Conservation (phyloP, 345 rosid species). For the Populus simonii region DNA sequence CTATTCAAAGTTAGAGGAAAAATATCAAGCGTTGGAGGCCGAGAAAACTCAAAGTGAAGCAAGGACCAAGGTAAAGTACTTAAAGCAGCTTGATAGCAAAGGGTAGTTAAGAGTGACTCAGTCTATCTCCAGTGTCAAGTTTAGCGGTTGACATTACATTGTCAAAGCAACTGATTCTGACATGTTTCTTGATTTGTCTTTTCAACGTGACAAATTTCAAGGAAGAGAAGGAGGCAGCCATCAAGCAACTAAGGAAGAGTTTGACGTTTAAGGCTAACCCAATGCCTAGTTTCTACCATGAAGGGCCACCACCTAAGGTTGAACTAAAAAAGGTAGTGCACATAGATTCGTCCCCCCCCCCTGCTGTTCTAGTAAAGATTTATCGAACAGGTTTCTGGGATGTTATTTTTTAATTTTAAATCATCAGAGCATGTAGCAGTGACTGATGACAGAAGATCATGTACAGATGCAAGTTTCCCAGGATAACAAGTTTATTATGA, state of each 20-base stretch:
- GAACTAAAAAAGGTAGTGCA: conserved; percentile 39
- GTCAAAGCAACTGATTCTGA: conserved; percentile 6
- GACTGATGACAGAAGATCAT: background rate
- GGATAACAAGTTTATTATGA: background rate
- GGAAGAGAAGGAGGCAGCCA: conserved; percentile 38
- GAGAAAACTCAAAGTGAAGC: conserved; percentile 73
- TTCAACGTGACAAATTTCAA: conserved; percentile 10
- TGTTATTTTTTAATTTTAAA: background rate
- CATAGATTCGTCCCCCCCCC: background rate
- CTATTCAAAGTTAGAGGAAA: conserved; percentile 80
- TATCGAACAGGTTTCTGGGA: background rate
- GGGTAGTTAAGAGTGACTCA: background rate
- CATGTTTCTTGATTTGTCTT: background rate
- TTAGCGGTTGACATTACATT: background rate
- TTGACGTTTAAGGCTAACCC: conserved; percentile 39
- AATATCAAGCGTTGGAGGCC: conserved; percentile 76
- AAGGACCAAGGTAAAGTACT: conserved; percentile 61
- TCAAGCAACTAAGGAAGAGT: conserved; percentile 40
- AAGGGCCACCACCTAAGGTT: conserved; percentile 32
- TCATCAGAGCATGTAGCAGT: background rate
- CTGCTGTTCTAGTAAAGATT: background rate
- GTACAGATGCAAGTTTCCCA: background rate
- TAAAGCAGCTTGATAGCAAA: background rate
- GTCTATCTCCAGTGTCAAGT: background rate
- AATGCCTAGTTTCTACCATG: conserved; percentile 41